Evolutionary conservation across 805 yeast species (phyloP), one percentile per base, ranked within the genome.

Genomic region (Yamadazyma scolyti): DNA sequence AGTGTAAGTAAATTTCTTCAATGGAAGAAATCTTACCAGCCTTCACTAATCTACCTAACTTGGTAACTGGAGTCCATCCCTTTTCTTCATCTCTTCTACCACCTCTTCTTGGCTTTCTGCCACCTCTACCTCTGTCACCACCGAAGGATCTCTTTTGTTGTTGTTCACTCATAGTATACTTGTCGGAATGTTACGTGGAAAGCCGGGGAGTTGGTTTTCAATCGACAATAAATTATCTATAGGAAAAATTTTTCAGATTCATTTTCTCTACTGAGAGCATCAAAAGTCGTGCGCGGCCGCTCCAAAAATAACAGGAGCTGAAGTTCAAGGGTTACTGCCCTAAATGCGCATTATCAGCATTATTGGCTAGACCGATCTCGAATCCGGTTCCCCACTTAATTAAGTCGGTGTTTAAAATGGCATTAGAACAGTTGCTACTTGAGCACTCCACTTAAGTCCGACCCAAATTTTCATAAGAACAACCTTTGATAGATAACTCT

Each of bases 11-110:
- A 78, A 93, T 86, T 79, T 93, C 96, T 79, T 93, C 98, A 59
- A 93, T 75, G 62, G 95, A 73, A 67, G 89, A 71, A 74, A 93
- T 79, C 83, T 93, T 90, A 72, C 96, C 96, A 62, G 97, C 96
- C 79, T 88, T 87, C 55, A 93, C 98, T 65, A 93, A 82, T 83
- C 98, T 90, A 75, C 98, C 98, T 68, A 93, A 85, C 82, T 93
- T 93, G 93, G 98, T 93, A 68, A 93, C 97, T 76, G 98, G 98
- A 61, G 80, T 81, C 98, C 98, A 93, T 61, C 94, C 96, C 79
- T 90, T 89, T 80, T 93, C 97, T 75, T 90, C 97, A 52, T 75
- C 78, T 60, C 75, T 75, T 69, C 89, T 78, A 65, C 83, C 74
- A 52, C 67, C 54, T 48, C 61, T 54, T n/a, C n/a, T n/a, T 47